These are phyloP conservation scores for Suillus cothurnatus DNA, from an alignment of 768 basidiomycete genomes.

Conservation along the genomic window DNA sequence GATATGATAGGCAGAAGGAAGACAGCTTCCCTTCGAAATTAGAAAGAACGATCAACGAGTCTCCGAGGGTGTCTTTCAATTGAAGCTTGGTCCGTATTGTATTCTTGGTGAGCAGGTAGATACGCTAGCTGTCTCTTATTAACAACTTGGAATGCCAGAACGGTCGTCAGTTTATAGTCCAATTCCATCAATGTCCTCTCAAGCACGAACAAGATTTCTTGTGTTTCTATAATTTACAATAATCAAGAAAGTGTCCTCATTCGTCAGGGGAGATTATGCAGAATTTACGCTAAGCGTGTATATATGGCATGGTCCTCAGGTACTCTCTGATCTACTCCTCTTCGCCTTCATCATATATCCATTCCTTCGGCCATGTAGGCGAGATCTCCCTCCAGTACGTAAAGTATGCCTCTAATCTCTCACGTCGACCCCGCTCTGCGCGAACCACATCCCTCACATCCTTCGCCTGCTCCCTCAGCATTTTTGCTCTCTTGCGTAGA, in stretches of 20 bases:
- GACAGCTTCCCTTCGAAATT: background rate
- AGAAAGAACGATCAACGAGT: background rate
- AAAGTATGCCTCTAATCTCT: conserved; percentile 31
- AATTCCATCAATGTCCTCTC: background rate
- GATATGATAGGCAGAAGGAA: background rate
- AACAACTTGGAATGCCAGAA: background rate
- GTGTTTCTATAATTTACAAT: background rate
- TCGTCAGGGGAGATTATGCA: background rate
- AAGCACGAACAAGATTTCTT: background rate
- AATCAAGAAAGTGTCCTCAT: background rate
- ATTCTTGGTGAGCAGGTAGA: background rate
- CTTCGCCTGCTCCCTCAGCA: conserved; percentile 23
- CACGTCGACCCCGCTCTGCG: conserved; percentile 26
- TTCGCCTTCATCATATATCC: conserved; percentile 19
- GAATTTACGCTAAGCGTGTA: background rate
- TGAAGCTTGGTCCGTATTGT: background rate
- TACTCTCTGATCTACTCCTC: background rate
- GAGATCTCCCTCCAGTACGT: conserved; percentile 30
- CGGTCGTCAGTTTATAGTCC: background rate
- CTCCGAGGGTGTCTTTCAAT: background rate
- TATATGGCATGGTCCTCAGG: background rate
- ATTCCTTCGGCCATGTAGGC: conserved; percentile 22
- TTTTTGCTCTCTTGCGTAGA: conserved; percentile 20
- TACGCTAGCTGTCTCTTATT: background rate
- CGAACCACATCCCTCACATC: conserved; percentile 25